Percentiles rank a stretch among this genome's conserved stretches.
phyloP scores from a whole-genome alignment of 176 grass and related monocot genomes.

The Oryza punctata region DNA sequence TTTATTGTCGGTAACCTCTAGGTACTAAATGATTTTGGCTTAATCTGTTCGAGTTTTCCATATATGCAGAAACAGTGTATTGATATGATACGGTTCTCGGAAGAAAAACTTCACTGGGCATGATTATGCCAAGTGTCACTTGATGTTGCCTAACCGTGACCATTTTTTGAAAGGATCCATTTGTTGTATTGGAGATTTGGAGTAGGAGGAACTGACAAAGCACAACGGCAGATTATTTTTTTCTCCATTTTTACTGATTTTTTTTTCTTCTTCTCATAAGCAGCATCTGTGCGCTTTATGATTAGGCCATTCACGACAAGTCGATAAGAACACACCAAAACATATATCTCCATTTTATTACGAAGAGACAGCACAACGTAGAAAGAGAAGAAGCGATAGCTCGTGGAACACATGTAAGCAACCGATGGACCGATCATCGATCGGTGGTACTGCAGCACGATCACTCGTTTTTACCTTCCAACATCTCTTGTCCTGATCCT shows the following conservation, averaged over 20 bases:
- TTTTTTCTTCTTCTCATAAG: neutral
- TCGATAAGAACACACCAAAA: constrained; percentile 18
- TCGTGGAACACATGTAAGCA: neutral
- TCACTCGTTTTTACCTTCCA: constrained; percentile 11
- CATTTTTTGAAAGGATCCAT: no score
- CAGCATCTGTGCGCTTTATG: neutral
- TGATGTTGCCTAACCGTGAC: no score
- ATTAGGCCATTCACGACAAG: constrained; percentile 19
- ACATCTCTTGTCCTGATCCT: neutral
- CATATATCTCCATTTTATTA: neutral
- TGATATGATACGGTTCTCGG: no score
- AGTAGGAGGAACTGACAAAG: no score
- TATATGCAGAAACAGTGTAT: no score
- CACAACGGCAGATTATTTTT: neutral
- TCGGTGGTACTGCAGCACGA: neutral
- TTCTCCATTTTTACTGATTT: neutral
- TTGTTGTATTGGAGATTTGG: no score
- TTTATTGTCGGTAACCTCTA: no score
- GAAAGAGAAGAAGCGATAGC: neutral
- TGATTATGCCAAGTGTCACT: no score
- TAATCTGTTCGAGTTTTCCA: no score
- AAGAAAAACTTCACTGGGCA: no score
- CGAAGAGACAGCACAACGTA: neutral
- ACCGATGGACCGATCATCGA: neutral
- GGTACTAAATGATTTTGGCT: no score